Evolutionary conservation across 148 eudicot genomes (phyloP), one percentile per base, ranked within the genome.

Genomic region (Vaccinium vitisidaea): DNA sequence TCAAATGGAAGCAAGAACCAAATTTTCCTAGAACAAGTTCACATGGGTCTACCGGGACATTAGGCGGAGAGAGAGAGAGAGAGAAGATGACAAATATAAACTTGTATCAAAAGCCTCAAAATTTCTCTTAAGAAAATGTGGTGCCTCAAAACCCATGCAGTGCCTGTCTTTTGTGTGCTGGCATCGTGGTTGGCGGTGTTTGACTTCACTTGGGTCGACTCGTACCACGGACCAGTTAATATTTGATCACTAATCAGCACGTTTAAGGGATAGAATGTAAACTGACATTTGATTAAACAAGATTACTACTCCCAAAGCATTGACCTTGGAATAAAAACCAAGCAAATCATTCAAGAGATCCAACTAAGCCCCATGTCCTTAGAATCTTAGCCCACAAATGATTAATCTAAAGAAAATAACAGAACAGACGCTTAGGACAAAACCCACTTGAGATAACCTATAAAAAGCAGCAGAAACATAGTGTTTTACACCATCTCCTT

Each of bases 261-360:
- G 67, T 59, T 23, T 6, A 21, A 19, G 3, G 67, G 21, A 19
- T 19, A 59, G 67, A 59, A 21, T 59, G 67, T 59, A 7, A 2
- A 59, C 15, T 21, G 25, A 8, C 67, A 59, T 19, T 59, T 59
- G 67, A 18, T 80, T 49, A 27, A 59, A 19, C 67, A 30, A 85
- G 67, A n/a, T 80, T 63, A 73, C 86, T 73, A 23, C 32, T 10
- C 50, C 79, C 83, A 80, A 71, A 48, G 73, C 83, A 85, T 85
- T 85, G 86, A 85, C 79, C 25, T 59, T 48, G 13, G 50, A 84
- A 50, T 21, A 79, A 59, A 77, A 13, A 13, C 48, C 58, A 27
- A 25, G 48, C 55, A 55, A 32, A 85, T 59, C 23, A 59, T 59
- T 19, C 10, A 59, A 59, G 10, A 1, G 67, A 59, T 59, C 67